Evolutionary conservation across 2,329 filamentous ascomycete genomes (phyloP).

Genomic region (Colletotrichum simmondsii): DNA sequence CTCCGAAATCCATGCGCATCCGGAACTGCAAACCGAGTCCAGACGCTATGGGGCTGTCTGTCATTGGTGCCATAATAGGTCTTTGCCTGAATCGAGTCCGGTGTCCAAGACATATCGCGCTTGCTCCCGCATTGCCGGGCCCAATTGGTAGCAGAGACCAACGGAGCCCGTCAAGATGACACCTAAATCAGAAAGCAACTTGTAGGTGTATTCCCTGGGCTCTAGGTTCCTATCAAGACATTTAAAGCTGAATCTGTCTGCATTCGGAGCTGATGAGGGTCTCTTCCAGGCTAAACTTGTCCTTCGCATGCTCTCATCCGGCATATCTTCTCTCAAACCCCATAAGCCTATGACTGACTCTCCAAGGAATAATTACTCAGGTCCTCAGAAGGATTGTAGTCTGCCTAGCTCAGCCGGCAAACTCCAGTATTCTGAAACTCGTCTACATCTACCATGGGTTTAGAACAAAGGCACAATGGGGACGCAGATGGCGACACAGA

Average conservation of each 20-base stretch:
- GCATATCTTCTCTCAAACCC: background rate
- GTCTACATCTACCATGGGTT: background rate
- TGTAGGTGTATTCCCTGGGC: too few relatives aligned
- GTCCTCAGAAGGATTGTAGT: too few relatives aligned
- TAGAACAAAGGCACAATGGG: background rate
- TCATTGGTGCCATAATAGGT: constrained; percentile 25
- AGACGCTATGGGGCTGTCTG: background rate
- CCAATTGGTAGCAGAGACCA: background rate
- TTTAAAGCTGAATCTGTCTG: background rate
- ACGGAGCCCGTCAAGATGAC: constrained; percentile 12
- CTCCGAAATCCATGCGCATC: background rate
- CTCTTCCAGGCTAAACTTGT: background rate
- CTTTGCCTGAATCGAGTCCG: background rate
- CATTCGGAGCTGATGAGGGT: background rate
- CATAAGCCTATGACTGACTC: background rate
- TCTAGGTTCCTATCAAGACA: background rate
- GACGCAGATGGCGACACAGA: background rate
- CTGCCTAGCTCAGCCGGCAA: background rate
- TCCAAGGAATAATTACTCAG: background rate
- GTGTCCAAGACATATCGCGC: background rate
- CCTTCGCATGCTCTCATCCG: background rate
- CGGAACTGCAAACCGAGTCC: background rate
- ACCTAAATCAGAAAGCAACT: background rate
- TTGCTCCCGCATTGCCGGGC: background rate
- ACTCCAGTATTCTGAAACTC: background rate